Evolutionary conservation across 495 filamentous ascomycete genomes (phyloP).

Genomic region (Cladorrhinum samala): DNA sequence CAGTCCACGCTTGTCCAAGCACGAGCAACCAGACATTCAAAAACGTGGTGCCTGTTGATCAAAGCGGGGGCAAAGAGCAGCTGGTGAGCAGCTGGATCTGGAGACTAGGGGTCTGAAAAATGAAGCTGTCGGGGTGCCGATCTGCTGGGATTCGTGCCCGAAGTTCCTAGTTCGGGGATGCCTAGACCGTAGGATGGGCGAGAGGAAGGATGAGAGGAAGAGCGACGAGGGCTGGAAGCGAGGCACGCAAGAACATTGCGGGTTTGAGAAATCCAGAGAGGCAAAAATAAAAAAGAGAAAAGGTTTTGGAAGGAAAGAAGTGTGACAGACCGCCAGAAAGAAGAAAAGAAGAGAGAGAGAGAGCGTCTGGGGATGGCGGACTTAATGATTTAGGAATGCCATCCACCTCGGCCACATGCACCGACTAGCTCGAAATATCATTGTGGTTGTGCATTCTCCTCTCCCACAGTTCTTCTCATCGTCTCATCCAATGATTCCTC

Average conservation of each 20-base stretch:
- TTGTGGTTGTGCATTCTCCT: too few relatives aligned
- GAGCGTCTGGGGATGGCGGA: too few relatives aligned
- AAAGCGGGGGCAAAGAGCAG: conserved; percentile 7
- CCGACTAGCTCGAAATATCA: too few relatives aligned
- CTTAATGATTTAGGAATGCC: too few relatives aligned
- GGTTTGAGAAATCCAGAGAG: not conserved
- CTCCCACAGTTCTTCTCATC: too few relatives aligned
- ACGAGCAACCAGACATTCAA: not conserved
- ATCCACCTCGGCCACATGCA: too few relatives aligned
- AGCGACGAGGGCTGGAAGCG: not conserved
- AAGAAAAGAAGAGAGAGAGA: too few relatives aligned
- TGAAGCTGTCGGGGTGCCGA: not conserved
- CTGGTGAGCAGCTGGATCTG: not conserved
- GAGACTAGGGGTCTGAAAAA: not conserved
- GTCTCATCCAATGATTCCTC: too few relatives aligned
- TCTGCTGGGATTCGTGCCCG: not conserved
- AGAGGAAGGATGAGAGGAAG: not conserved
- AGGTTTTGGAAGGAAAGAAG: too few relatives aligned
- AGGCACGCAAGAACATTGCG: not conserved
- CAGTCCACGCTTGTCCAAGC: not conserved
- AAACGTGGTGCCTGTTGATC: conserved; percentile 6
- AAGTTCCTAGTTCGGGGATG: not conserved
- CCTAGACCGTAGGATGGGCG: not conserved
- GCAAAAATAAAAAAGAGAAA: too few relatives aligned
- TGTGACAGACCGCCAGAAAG: not conserved